Evolutionary conservation across 306 rosid genomes (phyloP).

Genomic region (Rosa lucieae): DNA sequence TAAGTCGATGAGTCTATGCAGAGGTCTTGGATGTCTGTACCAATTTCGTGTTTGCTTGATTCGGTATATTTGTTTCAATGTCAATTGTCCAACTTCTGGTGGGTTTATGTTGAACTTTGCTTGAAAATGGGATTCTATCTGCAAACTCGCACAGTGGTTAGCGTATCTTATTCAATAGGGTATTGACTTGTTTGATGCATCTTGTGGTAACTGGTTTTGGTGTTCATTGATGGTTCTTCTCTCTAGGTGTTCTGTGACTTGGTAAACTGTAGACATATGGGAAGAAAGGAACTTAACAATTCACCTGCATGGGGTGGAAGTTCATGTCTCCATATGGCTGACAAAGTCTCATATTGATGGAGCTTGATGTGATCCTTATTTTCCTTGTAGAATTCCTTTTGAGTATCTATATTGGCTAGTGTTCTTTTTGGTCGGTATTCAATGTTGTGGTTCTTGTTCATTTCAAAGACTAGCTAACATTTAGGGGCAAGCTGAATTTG

Average conservation of each 20-base stretch:
- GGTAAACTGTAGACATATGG: slow-evolving; percentile 3
- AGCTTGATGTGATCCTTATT: neutral
- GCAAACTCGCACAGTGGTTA: neutral
- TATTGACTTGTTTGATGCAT: neutral
- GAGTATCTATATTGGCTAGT: neutral
- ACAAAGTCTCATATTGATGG: neutral
- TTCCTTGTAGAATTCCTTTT: slow-evolving; percentile 3
- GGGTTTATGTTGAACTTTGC: neutral
- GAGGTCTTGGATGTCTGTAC: neutral
- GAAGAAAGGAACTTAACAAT: neutral
- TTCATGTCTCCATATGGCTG: neutral
- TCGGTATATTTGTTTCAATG: neutral
- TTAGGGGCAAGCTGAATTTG: neutral
- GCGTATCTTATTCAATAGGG: neutral
- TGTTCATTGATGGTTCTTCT: neutral
- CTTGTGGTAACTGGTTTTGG: neutral
- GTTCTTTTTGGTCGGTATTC: neutral
- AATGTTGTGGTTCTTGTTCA: slow-evolving; percentile 7
- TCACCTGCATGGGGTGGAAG: too few relatives aligned
- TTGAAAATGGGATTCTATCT: neutral
- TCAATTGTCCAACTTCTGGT: neutral
- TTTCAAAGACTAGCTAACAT: neutral
- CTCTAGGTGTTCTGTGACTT: neutral
- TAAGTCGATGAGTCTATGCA: neutral
- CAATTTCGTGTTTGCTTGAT: neutral